These are phyloP conservation scores for Myxozyma lipomycoides DNA, from an alignment of 805 yeast genomes.

Conservation along the genomic window DNA sequence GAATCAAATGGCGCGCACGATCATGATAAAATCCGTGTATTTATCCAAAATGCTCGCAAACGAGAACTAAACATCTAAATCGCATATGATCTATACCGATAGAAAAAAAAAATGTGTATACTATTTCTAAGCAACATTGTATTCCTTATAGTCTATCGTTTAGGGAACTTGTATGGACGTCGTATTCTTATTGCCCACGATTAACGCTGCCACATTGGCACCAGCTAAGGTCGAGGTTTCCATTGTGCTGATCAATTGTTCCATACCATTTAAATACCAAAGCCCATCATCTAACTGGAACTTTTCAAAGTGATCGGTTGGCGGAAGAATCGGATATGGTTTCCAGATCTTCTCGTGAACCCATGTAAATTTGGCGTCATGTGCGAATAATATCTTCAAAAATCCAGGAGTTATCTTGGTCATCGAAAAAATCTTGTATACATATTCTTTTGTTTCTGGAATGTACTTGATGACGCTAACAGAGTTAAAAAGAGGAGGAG, in stretches of 20 bases:
- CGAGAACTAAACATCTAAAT: not conserved
- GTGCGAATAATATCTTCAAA: slow-evolving; percentile 31
- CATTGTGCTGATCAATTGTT: slow-evolving; percentile 49
- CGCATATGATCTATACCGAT: not conserved
- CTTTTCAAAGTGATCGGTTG: slow-evolving; percentile 34
- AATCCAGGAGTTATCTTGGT: slow-evolving; percentile 28
- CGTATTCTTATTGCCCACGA: slow-evolving; percentile 27
- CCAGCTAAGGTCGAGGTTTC: slow-evolving; percentile 51
- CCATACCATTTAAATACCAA: slow-evolving; percentile 48
- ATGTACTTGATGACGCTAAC: slow-evolving; percentile 36
- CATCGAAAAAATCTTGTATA: slow-evolving; percentile 45
- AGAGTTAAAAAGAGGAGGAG: slow-evolving; percentile 37
- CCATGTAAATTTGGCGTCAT: slow-evolving; percentile 31
- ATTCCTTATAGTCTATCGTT: not conserved
- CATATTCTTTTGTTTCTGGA: slow-evolving; percentile 33
- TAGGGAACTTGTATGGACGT: slow-evolving; percentile 18
- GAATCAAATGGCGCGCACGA: slow-evolving; percentile 79
- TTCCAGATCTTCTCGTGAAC: slow-evolving; percentile 42
- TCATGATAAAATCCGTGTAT: slow-evolving; percentile 52
- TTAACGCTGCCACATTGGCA: slow-evolving; percentile 47
- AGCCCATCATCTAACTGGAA: slow-evolving; percentile 37
- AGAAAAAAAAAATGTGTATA: not conserved
- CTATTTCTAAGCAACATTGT: not conserved
- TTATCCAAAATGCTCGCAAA: slow-evolving; percentile 42
- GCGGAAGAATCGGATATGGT: slow-evolving; percentile 44